Percentiles rank a stretch among this genome's conserved stretches.
Evolutionary conservation across 129 eudicot genomes (phyloP).

Genomic region (Flaveria bidentis): DNA sequence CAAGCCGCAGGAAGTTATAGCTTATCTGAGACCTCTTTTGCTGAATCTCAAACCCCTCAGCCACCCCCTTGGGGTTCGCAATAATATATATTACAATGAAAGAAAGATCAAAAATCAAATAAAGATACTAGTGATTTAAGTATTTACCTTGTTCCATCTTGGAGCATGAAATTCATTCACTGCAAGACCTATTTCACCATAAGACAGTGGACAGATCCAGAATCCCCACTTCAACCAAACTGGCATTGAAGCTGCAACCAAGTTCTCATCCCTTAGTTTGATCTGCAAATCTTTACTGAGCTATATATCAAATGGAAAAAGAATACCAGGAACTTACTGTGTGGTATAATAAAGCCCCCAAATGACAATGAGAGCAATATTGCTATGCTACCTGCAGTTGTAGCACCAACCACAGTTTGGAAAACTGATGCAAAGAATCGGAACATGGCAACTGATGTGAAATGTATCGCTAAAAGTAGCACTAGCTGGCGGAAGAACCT

Average conservation of each 20-base stretch:
- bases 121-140: background rate
- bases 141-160: slow-evolving; percentile 57
- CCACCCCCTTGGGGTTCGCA: too few relatives aligned
- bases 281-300: background rate
- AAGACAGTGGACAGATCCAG: slow-evolving; percentile 58
- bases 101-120: too few relatives aligned
- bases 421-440: slow-evolving; percentile 51
- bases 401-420: slow-evolving; percentile 45
- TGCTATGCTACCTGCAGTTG: slow-evolving; percentile 40
- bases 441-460: slow-evolving; percentile 52
- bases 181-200: slow-evolving; percentile 64
- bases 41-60: too few relatives aligned
- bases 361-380: slow-evolving; percentile 36
- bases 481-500: slow-evolving; percentile 61
- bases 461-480: slow-evolving; percentile 47
- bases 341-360: slow-evolving; percentile 58
- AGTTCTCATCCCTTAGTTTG: background rate
- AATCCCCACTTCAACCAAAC: slow-evolving; percentile 66
- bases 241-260: slow-evolving; percentile 57
- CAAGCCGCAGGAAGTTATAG: too few relatives aligned
- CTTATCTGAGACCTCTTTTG: too few relatives aligned
- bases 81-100: too few relatives aligned
- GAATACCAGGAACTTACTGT: slow-evolving; percentile 31
- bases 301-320: background rate
- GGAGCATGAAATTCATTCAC: slow-evolving; percentile 65